Evolutionary conservation across 176 grass and related monocot genomes (phyloP), one percentile per base, ranked within the genome.

Genomic region (Triticum aestivum): DNA sequence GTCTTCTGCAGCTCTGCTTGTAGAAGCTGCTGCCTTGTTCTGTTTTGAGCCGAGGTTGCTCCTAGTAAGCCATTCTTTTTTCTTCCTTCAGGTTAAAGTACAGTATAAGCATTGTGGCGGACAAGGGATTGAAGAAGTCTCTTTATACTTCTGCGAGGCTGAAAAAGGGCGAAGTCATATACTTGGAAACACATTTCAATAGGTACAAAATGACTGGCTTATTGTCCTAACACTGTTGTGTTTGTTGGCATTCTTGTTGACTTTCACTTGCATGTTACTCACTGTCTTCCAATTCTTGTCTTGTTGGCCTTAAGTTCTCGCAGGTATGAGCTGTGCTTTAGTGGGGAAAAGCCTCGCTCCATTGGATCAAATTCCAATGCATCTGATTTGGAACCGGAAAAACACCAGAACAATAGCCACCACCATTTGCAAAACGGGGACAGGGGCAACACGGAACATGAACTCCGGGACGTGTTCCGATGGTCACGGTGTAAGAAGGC

Each of bases 91-190:
- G 94, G 94, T 85, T 96, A 86, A 99, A 99, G 88, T 99, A 99
- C 52, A 92, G 93, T 82, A 94, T 99, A 80, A 99, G 89, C 82
- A 90, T 94, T 86, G 94, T 99, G 83, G 97, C 97, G 44, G 97
- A 99, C 73, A 99, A 96, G 89, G 97, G 97, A 26, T 82, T 99
- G 78, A 99, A 94, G 65, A 96, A 88, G 83, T 91, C 94, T 38
- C 85, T 96, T 12, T 96, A 94, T 86, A 99, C 94, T 38, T 99
- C 94, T 65, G 90, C 94, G 58, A 88, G 97, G 74, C 89, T 99
- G 73, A 99, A 99, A 85, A 99, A 92, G 83, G 97, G 97, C 11
- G 94, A 99, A 91, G 97, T 94, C 69, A 85, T 99, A 82, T 99
- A 96, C 79, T 75, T 99, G 83, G 97, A 99, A 71, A 99, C 97